Evolutionary conservation across 2,329 filamentous ascomycete species (phyloP).

Genomic region (Clarireedia hainanense): DNA sequence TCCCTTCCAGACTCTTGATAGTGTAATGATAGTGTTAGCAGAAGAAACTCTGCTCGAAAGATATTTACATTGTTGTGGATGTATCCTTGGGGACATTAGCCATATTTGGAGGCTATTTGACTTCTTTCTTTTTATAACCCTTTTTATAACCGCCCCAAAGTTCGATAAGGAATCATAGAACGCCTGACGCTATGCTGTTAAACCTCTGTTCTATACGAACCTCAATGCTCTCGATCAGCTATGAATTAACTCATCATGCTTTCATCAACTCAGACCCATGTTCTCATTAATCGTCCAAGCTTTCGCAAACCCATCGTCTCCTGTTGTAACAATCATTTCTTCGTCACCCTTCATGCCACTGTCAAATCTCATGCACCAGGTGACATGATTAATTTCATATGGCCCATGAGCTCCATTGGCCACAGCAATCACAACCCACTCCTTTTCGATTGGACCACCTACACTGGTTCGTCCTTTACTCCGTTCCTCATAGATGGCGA

Average conservation of each 20-base stretch:
- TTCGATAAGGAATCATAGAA: not conserved
- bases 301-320: constrained; percentile 82
- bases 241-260: not conserved
- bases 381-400: constrained; percentile 88
- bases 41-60: no score
- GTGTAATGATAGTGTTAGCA: no score
- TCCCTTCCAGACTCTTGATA: no score
- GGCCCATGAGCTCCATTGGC: constrained; percentile 74
- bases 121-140: not conserved
- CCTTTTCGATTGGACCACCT: constrained; percentile 32
- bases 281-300: constrained; percentile 59
- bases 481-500: constrained; percentile 69
- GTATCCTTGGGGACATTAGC: no score
- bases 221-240: not conserved
- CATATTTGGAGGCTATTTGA: not conserved
- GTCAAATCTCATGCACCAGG: constrained; percentile 78
- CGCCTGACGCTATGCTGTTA: constrained; percentile 7
- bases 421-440: constrained; percentile 67
- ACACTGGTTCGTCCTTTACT: constrained; percentile 22
- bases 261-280: not conserved
- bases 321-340: constrained; percentile 84
- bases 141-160: not conserved
- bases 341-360: constrained; percentile 53
- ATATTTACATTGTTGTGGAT: no score
- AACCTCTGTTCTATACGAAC: not conserved